Conservation (phyloP, 805 yeast genomes). For the Candida sakaeoensis region DNA sequence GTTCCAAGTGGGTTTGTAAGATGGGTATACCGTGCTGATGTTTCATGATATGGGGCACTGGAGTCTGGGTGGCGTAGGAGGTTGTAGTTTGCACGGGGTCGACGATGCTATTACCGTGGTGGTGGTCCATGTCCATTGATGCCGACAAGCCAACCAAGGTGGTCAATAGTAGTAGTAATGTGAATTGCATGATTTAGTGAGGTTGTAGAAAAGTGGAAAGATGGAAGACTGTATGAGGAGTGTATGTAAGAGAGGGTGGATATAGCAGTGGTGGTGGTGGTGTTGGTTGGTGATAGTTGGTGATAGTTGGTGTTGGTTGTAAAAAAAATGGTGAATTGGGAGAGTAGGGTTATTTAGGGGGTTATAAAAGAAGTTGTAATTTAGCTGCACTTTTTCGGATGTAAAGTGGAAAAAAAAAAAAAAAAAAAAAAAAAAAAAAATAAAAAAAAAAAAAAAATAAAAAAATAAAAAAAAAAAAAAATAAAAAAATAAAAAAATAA, state of each 20-base stretch:
- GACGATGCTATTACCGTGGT: constrained; percentile 9
- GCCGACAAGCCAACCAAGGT: background rate
- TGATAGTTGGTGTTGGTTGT: background rate
- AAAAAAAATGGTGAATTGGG: background rate
- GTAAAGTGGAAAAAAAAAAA: too few relatives aligned
- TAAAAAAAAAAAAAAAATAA: too few relatives aligned
- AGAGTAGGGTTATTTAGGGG: background rate
- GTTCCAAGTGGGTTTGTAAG: constrained; percentile 58
- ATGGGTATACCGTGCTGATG: constrained; percentile 74
- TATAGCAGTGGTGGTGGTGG: too few relatives aligned
- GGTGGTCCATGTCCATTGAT: constrained; percentile 13
- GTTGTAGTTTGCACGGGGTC: background rate
- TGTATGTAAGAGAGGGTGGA: too few relatives aligned
- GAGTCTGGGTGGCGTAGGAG: constrained; percentile 10
- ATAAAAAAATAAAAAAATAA: too few relatives aligned
- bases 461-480: too few relatives aligned
- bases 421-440: too few relatives aligned
- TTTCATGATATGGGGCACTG: constrained; percentile 33
- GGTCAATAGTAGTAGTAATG: background rate
- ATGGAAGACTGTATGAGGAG: background rate
- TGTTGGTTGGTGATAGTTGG: too few relatives aligned
- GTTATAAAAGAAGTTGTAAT: background rate
- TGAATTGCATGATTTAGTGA: background rate
- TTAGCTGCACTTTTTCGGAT: too few relatives aligned
- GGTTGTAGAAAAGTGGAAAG: background rate